A percentile compares a stretch with the other conserved stretches of the same genome.
Evolutionary conservation across 2,329 filamentous ascomycete species (phyloP).

Genomic region (Penicillium rolfsii): DNA sequence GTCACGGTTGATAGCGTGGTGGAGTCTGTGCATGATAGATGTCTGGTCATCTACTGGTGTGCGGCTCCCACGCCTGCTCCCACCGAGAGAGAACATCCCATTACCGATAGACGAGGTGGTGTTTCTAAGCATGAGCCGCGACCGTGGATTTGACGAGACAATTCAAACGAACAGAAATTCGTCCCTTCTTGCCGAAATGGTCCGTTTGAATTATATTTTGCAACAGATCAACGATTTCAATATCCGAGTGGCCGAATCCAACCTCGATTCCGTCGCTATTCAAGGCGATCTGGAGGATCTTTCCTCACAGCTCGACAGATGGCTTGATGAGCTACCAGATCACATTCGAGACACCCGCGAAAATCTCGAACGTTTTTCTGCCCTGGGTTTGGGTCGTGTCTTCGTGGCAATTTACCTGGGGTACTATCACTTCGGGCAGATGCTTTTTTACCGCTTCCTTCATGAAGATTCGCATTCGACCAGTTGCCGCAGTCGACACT

Average conservation of each 20-base stretch:
- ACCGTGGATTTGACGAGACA: not conserved
- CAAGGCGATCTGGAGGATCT: conserved; percentile 33
- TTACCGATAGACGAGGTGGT: conserved; percentile 45
- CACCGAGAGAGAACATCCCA: conserved; percentile 30
- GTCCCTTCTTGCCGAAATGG: conserved; percentile 44
- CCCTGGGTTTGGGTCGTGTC: conserved; percentile 46
- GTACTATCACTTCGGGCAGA: conserved; percentile 52
- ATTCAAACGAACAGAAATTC: conserved; percentile 21
- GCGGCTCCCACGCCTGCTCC: conserved; percentile 39
- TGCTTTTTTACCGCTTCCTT: conserved; percentile 55
- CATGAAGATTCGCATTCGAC: conserved; percentile 33
- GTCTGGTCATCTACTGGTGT: conserved; percentile 46
- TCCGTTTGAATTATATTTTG: conserved; percentile 45
- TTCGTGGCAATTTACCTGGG: conserved; percentile 53
- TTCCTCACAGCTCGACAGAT: conserved; percentile 40
- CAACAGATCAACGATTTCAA: conserved; percentile 48
- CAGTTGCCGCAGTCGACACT: conserved; percentile 25
- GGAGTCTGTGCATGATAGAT: conserved; percentile 49
- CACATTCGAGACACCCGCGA: conserved; percentile 44
- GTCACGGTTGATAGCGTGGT: conserved; percentile 36
- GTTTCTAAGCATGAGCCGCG: conserved; percentile 29
- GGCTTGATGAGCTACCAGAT: conserved; percentile 41
- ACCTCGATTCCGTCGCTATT: conserved; percentile 24
- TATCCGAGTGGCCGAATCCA: conserved; percentile 34
- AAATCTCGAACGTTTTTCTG: conserved; percentile 46